A percentile compares a stretch with the other conserved stretches of the same genome.
Evolutionary conservation across 129 eudicot species (phyloP).

Genomic region (Escallonia herrerae): DNA sequence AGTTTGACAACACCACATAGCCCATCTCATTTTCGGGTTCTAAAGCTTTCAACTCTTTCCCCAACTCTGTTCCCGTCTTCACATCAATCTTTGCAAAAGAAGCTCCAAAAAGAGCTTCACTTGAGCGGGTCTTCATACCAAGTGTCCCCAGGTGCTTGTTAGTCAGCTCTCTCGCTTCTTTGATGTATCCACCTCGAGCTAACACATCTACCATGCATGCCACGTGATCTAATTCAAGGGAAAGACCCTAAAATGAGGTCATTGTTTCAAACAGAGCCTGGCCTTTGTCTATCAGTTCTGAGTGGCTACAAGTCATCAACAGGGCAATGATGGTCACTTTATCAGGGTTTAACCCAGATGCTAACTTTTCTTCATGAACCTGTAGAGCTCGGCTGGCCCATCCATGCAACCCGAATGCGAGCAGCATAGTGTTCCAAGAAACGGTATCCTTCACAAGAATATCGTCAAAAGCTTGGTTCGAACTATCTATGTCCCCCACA

Average conservation of each 20-base stretch:
- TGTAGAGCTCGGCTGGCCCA: constrained; percentile 39
- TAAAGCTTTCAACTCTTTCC: constrained; percentile 29
- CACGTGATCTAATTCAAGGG: constrained; percentile 56
- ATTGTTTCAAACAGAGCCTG: constrained; percentile 38
- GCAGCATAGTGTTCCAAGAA: constrained; percentile 72
- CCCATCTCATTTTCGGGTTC: constrained; percentile 55
- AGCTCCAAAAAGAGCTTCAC: constrained; percentile 54
- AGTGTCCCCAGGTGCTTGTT: constrained; percentile 14
- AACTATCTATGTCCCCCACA: constrained; percentile 57
- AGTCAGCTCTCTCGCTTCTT: constrained; percentile 49
- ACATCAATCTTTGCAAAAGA: constrained; percentile 37
- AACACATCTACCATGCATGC: constrained; percentile 78
- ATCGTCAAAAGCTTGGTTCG: constrained; percentile 45
- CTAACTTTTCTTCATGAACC: constrained; percentile 35
- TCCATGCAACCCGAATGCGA: constrained; percentile 71
- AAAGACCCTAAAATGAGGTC: constrained; percentile 36
- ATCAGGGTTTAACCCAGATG: constrained; percentile 50
- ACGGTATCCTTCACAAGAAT: constrained; percentile 45
- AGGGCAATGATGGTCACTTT: constrained; percentile 65
- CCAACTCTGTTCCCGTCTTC: constrained; percentile 35
- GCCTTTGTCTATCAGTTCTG: constrained; percentile 50
- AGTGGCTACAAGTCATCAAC: constrained; percentile 81
- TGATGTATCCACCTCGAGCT: constrained; percentile 60
- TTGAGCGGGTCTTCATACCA: constrained; percentile 24
- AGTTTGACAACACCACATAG: constrained; percentile 61